phyloP scores from a whole-genome alignment of 2,329 filamentous ascomycete species.

The Incumbomyces lentus region DNA sequence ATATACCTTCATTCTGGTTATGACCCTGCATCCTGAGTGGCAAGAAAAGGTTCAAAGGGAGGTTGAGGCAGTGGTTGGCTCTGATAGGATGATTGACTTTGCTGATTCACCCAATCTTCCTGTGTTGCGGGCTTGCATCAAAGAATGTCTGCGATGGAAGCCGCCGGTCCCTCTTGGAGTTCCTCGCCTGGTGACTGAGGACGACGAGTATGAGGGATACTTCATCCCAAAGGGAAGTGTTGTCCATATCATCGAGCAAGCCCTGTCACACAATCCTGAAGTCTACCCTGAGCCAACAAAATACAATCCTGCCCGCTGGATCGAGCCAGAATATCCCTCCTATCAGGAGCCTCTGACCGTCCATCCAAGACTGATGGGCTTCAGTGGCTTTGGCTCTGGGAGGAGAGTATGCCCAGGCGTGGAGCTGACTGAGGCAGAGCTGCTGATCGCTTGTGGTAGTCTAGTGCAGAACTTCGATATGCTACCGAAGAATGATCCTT shows the following conservation, averaged over 20 bases:
- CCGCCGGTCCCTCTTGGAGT: conserved; percentile 19
- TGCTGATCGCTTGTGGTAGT: conserved; percentile 20
- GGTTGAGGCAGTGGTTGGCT: conserved; percentile 40
- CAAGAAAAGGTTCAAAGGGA: conserved; percentile 38
- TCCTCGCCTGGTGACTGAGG: conserved; percentile 28
- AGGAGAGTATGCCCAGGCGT: conserved; percentile 23
- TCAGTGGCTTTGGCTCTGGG: conserved; percentile 23
- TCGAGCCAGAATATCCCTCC: conserved; percentile 41
- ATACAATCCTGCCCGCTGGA: conserved; percentile 41
- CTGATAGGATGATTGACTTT: conserved; percentile 26
- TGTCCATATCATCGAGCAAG: conserved; percentile 36
- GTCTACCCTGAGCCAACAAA: conserved; percentile 30
- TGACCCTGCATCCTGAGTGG: conserved; percentile 41
- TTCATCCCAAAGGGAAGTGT: conserved; percentile 40
- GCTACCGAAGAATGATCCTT: conserved; percentile 15
- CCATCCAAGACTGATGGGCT: conserved; percentile 22
- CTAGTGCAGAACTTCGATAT: conserved; percentile 21
- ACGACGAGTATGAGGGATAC: conserved; percentile 41
- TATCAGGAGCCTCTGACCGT: conserved; percentile 35
- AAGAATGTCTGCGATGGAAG: conserved; percentile 35
- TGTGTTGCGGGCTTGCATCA: conserved; percentile 28
- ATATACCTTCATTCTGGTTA: conserved; percentile 18
- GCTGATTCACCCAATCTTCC: conserved; percentile 27
- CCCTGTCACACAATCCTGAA: conserved; percentile 33
- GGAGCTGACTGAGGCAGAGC: conserved; percentile 20